Base-by-base conservation (phyloP, 768 basidiomycete species). In the Roridomyces roridus region DNA sequence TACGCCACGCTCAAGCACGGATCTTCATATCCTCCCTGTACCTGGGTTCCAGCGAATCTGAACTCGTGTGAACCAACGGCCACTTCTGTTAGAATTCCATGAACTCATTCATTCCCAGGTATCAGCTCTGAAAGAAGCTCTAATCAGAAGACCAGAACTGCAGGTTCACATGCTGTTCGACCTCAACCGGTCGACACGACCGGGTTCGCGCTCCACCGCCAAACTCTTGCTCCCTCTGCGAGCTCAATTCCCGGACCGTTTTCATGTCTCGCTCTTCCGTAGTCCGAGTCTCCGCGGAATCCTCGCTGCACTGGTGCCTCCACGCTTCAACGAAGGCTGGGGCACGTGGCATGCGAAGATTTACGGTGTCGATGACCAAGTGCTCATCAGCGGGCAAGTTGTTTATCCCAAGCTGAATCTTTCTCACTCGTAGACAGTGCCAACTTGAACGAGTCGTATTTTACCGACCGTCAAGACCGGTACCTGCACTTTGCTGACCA, bases 311-410 rank as follows among this genome's bases (percentile, higher is more conserved):
- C 57, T 96, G 25, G 87, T 98, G 7, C 97, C 97, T 7, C 88
- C 91, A 21, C 81, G 97, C 50, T 97, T 94, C 74, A 96, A 99
- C 65, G 97, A 99, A 74, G 97, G 96, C 2, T 98, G 95, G 92
- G 96, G 96, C 0, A 94, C 96, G 2, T 98, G 96, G 96, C 97
- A 98, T 70, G 89, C 93, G 4, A 99, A 99, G 73, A 83, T 95
- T 52, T 99, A 99, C 67, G 94, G 94, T 18, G 88, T 84, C 0
- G 97, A 99, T 69, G 88, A 98, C 67, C 87, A 96, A 49, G 82
- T 99, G 39, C 86, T 99, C 70, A 86, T 99, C 57, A 93, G 87
- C 65, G 97, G 97, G 96, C 96, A 54, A 37, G 20, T 46, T 65
- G 44, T 15, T 20, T 49, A 41, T 51, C 49, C 26, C 46, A 39